A percentile compares a stretch with the other conserved stretches of the same genome.
These are phyloP conservation scores for Triticum dicoccoides DNA, from an alignment of 176 grass and related monocot genomes.

Conservation along the genomic window DNA sequence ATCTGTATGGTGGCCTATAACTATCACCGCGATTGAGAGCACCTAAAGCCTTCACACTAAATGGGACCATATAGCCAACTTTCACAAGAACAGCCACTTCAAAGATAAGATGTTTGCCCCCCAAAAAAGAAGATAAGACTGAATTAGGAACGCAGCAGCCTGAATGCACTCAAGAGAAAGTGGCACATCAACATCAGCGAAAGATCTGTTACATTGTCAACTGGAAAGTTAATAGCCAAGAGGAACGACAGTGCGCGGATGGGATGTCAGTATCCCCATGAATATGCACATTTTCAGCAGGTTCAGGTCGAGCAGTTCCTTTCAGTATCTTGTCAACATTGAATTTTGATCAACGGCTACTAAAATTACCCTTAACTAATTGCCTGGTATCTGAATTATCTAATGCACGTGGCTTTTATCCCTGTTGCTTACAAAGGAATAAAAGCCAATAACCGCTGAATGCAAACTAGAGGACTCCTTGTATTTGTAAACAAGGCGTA, in stretches of 20 bases:
- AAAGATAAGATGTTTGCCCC: constrained; percentile 14
- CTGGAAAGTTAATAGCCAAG: constrained; percentile 12
- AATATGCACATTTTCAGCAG: constrained; percentile 6
- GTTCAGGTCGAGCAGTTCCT: neutral
- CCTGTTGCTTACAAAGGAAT: no score
- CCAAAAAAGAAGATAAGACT: constrained; percentile 33
- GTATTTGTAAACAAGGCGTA: neutral
- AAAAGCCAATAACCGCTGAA: neutral
- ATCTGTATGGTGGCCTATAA: constrained; percentile 46
- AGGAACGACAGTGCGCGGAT: neutral
- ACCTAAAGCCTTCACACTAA: constrained; percentile 23
- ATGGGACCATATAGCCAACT: constrained; percentile 34
- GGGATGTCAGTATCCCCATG: neutral
- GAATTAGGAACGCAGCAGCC: constrained; percentile 14
- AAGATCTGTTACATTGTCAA: constrained; percentile 20
- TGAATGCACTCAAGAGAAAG: constrained; percentile 31
- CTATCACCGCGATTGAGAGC: constrained; percentile 18
- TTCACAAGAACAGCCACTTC: constrained; percentile 15
- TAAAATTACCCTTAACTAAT: no score
- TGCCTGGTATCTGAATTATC: no score
- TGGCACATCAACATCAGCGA: constrained; percentile 35
- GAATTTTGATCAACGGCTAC: no score
- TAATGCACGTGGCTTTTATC: neutral
- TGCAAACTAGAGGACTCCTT: neutral
- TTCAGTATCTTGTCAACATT: neutral